Evolutionary conservation across 2,329 filamentous ascomycete genomes (phyloP).

Genomic region (Nothopassalora personata): DNA sequence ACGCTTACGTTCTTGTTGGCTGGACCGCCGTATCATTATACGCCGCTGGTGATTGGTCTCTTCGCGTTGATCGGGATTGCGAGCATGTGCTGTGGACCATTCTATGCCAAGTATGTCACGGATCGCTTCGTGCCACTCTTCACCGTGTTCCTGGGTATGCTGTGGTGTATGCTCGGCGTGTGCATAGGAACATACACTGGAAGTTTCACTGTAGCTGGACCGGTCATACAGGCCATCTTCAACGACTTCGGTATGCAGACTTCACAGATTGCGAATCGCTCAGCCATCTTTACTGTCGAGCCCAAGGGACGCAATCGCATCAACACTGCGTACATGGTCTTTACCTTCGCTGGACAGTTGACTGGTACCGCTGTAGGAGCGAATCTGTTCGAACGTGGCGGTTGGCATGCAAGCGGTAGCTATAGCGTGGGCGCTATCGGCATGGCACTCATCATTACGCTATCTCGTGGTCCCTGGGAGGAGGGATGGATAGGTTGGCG

Average conservation of each 20-base stretch:
- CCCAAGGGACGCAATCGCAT: constrained; percentile 67
- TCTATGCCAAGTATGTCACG: constrained; percentile 65
- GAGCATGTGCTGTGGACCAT: constrained; percentile 60
- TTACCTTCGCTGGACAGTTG: constrained; percentile 68
- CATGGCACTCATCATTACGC: constrained; percentile 40
- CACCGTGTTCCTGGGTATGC: constrained; percentile 58
- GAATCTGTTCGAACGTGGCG: constrained; percentile 50
- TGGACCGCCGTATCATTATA: constrained; percentile 62
- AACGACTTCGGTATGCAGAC: constrained; percentile 70
- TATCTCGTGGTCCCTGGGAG: constrained; percentile 51
- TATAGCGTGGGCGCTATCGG: constrained; percentile 52
- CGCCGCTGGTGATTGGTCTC: constrained; percentile 64
- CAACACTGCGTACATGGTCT: constrained; percentile 78
- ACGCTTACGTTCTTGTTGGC: constrained; percentile 75
- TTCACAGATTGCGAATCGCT: constrained; percentile 67
- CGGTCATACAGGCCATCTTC: constrained; percentile 64
- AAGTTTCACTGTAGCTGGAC: constrained; percentile 60
- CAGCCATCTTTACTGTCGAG: constrained; percentile 64
- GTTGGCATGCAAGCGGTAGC: constrained; percentile 54
- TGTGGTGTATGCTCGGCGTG: constrained; percentile 56
- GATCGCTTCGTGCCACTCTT: constrained; percentile 65
- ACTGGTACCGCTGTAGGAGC: constrained; percentile 56
- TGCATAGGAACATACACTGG: constrained; percentile 66
- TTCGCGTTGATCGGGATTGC: constrained; percentile 73
- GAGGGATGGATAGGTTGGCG: constrained; percentile 56